phyloP scores from a whole-genome alignment of 2,329 filamentous ascomycete genomes.

The Aureobasidium zeae region DNA sequence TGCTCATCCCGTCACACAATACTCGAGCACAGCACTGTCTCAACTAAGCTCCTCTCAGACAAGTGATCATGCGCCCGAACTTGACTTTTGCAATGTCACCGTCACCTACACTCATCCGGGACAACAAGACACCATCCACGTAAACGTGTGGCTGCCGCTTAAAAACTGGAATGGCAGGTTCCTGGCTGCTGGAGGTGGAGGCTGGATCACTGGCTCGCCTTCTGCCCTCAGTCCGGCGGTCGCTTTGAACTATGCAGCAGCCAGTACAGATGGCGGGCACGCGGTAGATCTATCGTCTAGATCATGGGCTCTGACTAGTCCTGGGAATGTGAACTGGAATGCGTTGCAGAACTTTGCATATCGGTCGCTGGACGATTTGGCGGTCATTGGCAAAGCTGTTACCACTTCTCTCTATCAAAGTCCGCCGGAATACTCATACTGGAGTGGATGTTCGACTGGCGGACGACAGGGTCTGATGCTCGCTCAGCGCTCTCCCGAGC shows the following conservation, averaged over 20 bases:
- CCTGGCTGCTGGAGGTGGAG: constrained; percentile 33
- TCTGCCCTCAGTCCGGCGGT: constrained; percentile 18
- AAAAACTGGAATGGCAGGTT: constrained; percentile 30
- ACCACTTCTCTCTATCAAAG: constrained; percentile 27
- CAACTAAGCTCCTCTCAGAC: background rate
- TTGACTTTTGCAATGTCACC: constrained; percentile 31
- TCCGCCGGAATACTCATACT: constrained; percentile 30
- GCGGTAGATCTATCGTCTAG: background rate
- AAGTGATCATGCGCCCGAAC: background rate
- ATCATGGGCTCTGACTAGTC: constrained; percentile 22
- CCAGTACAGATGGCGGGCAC: constrained; percentile 25
- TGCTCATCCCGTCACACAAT: background rate
- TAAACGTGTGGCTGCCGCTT: constrained; percentile 28
- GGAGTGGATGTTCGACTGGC: constrained; percentile 31
- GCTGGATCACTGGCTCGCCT: constrained; percentile 23
- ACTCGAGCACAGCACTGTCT: background rate
- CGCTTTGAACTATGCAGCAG: constrained; percentile 22
- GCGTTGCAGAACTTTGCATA: constrained; percentile 30
- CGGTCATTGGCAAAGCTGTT: constrained; percentile 27
- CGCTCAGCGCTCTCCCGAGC: constrained; percentile 31
- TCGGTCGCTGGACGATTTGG: constrained; percentile 28
- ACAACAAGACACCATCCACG: constrained; percentile 27
- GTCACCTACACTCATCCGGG: constrained; percentile 33
- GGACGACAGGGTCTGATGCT: constrained; percentile 32
- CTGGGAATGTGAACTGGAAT: constrained; percentile 29